Base-by-base conservation (phyloP, 1,139 yeast species). In the Saccharomyces hybrid region DNA sequence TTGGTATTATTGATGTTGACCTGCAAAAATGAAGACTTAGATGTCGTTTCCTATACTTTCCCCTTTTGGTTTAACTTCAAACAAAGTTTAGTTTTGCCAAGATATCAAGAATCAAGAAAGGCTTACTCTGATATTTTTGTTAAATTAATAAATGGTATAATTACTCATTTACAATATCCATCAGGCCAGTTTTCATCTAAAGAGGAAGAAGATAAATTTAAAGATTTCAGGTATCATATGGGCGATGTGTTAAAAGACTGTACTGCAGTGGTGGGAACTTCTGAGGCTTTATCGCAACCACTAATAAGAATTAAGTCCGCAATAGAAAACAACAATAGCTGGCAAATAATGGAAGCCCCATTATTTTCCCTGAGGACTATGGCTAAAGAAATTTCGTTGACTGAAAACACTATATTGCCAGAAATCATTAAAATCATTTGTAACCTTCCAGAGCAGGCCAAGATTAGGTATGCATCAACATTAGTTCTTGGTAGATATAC, bases 191-290 rank as follows among this genome's bases (percentile, higher is more conserved):
- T 72, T 57, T 60, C 68, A 1, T 63, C 65, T 16, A 72, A 70
- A 50, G 97, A 90, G 69, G 88, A 83, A 56, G 97, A 90, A 68
- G 99, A 93, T 66, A 88, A 88, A 69, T 95, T 95, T 70, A 84
- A 88, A 65, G 95, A 89, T 54, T 93, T 91, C 71, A 78, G 99
- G 64, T 95, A 93, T 71, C 97, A 90, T 59, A 88, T 93, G 88
- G 98, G 98, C 31, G 98, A 93, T 69, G 96, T 93, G 11, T 75
- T 95, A 59, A 95, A 93, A 67, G 97, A 91, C 69, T 90, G 98
- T 72, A 88, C 97, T 63, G 87, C 88, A 1, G 91, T 93, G 2
- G 83, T 88, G 47, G 98, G 98, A 0, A 79, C 95, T 2, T 73
- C 81, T 4, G 75, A 72, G 47, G 90, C 97, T 0, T 75, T 95